Percentiles rank a stretch among this genome's conserved stretches.
Conservation (phyloP, 2,329 filamentous ascomycete species). For the Nothophaeocryptopus gaeumannii region DNA sequence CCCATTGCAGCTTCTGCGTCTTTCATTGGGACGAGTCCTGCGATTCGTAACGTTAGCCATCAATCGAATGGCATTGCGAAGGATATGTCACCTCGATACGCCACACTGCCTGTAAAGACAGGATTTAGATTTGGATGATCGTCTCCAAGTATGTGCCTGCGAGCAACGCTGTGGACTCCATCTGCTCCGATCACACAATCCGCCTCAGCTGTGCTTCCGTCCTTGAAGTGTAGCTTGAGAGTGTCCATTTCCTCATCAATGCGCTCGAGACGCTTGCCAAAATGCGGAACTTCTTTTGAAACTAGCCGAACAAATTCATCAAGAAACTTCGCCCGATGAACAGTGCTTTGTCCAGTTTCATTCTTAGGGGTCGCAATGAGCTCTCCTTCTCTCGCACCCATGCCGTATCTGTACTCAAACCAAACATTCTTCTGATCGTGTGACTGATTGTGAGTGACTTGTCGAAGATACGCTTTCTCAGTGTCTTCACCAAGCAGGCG, state of each 20-base stretch:
- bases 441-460: background rate
- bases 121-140: slow-evolving; percentile 18
- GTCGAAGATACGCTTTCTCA: background rate
- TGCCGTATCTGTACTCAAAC: background rate
- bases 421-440: background rate
- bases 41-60: slow-evolving; percentile 53
- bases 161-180: slow-evolving; percentile 27
- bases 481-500: background rate
- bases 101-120: slow-evolving; percentile 49
- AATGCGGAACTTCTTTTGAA: slow-evolving; percentile 37
- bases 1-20: slow-evolving; percentile 43
- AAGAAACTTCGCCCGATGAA: slow-evolving; percentile 50
- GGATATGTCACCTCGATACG: slow-evolving; percentile 35
- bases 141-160: slow-evolving; percentile 19
- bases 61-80: slow-evolving; percentile 48
- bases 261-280: slow-evolving; percentile 17
- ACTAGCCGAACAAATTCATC: slow-evolving; percentile 48
- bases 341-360: slow-evolving; percentile 28
- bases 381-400: background rate
- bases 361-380: background rate
- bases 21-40: slow-evolving; percentile 42
- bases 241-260: background rate
- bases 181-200: slow-evolving; percentile 34
- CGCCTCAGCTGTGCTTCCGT: slow-evolving; percentile 24
- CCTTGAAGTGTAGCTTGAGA: slow-evolving; percentile 13